These are phyloP conservation scores for Fomitopsis pulvina DNA, from an alignment of 768 basidiomycete species.

Conservation along the genomic window DNA sequence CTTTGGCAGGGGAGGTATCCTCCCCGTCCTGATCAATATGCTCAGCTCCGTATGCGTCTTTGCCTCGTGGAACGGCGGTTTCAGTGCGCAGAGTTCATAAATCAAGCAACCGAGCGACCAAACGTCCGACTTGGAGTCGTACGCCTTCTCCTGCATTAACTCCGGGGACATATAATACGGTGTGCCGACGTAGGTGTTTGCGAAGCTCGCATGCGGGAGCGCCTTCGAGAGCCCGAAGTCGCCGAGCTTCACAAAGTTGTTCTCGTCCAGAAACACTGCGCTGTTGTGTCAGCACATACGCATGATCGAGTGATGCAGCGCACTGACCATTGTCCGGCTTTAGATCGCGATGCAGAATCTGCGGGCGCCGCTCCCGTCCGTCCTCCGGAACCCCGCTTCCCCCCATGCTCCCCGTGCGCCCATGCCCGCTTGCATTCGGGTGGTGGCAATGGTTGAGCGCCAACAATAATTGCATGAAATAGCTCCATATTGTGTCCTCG, in stretches of 20 bases:
- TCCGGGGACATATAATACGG: slow-evolving; percentile 99
- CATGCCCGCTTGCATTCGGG: slow-evolving; percentile 46
- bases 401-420: slow-evolving; percentile 39
- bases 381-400: slow-evolving; percentile 34
- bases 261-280: slow-evolving; percentile 83
- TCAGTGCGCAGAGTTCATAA: slow-evolving; percentile 91
- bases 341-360: slow-evolving; percentile 89
- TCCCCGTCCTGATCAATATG: slow-evolving; percentile 78
- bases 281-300: background rate
- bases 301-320: background rate
- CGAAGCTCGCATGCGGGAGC: slow-evolving; percentile 80
- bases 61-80: slow-evolving; percentile 91
- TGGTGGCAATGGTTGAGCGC: slow-evolving; percentile 93
- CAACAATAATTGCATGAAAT: slow-evolving; percentile 87
- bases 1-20: slow-evolving; percentile 85
- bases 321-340: slow-evolving; percentile 93
- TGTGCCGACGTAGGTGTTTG: slow-evolving; percentile 96
- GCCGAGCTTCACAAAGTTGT: slow-evolving; percentile 86
- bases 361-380: slow-evolving; percentile 50
- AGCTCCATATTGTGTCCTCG: slow-evolving; percentile 94
- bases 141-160: slow-evolving; percentile 93
- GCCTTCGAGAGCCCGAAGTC: slow-evolving; percentile 97
- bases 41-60: slow-evolving; percentile 85
- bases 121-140: slow-evolving; percentile 97
- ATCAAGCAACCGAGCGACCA: slow-evolving; percentile 98